A percentile compares a stretch with the other conserved stretches of the same genome.
These are phyloP conservation scores for Chrysanthemum makinoi DNA, from an alignment of 129 eudicot species.

Conservation along the genomic window DNA sequence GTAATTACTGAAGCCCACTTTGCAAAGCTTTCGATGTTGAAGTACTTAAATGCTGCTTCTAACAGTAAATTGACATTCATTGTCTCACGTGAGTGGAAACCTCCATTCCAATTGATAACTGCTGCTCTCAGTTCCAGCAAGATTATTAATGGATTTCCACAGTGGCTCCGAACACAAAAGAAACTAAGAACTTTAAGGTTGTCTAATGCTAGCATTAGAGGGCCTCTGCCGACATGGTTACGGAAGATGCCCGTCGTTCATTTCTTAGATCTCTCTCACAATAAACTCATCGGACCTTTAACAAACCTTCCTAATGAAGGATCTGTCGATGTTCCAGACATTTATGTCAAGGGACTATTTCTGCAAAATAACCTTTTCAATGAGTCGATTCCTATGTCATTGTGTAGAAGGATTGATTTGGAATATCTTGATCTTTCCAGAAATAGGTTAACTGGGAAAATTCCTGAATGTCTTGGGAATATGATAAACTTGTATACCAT, in stretches of 20 bases:
- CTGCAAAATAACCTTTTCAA: constrained; percentile 7
- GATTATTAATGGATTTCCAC: constrained; percentile 20
- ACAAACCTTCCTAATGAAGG: background rate
- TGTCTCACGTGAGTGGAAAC: background rate
- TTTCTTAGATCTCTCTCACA: background rate
- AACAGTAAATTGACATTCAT: too few species aligned
- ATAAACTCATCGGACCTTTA: background rate
- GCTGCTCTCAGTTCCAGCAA: background rate
- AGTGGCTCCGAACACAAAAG: constrained; percentile 29
- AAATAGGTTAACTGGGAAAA: background rate
- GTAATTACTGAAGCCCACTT: too few species aligned
- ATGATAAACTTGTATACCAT: background rate
- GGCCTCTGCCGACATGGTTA: constrained; percentile 14
- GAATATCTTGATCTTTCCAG: background rate
- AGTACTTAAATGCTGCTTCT: too few species aligned
- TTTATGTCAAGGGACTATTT: too few species aligned
- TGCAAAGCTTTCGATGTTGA: too few species aligned
- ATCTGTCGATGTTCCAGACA: background rate
- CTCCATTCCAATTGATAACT: constrained; percentile 11
- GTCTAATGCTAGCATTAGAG: background rate
- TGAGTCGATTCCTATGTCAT: background rate
- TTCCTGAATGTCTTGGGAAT: background rate
- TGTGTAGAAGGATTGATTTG: background rate
- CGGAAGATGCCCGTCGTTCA: background rate
- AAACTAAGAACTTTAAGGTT: background rate